A percentile compares a stretch with the other conserved stretches of the same genome.
phyloP scores from a whole-genome alignment of 768 basidiomycete genomes.

The Suillus luteus region DNA sequence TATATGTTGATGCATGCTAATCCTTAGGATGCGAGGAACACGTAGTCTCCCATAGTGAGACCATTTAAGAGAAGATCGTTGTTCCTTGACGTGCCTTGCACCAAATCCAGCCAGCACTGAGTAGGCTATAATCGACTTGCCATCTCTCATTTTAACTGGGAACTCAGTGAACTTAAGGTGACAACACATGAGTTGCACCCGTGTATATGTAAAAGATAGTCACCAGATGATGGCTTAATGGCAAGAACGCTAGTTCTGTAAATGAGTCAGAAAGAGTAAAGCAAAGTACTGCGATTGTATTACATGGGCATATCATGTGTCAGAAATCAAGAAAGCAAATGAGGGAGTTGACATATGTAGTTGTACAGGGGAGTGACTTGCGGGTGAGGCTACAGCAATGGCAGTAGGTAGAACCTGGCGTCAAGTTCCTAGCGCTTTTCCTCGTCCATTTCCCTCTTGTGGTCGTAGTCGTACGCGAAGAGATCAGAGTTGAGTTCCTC shows the following conservation, averaged over 20 bases:
- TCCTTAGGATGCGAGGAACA: background rate
- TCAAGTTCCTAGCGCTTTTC: no score
- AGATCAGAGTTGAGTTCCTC: slow-evolving; percentile 25
- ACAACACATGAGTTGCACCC: no score
- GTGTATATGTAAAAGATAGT: no score
- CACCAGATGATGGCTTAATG: background rate
- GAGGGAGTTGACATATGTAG: background rate
- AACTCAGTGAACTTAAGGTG: no score
- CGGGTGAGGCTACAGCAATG: background rate
- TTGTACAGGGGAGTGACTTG: background rate
- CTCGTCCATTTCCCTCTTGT: no score
- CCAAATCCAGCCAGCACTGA: no score
- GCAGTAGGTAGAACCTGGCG: background rate
- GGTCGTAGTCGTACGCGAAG: no score
- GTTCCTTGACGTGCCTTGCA: background rate
- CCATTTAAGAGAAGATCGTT: background rate
- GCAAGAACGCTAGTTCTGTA: background rate
- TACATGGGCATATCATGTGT: background rate
- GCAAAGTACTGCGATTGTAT: background rate
- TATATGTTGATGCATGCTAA: background rate
- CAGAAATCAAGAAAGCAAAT: background rate
- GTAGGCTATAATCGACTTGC: no score
- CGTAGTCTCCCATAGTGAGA: background rate
- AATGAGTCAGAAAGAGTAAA: background rate
- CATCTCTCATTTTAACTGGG: no score